These are phyloP conservation scores for Solanum arcanum DNA, from an alignment of 257 asterid genomes.

Conservation along the genomic window DNA sequence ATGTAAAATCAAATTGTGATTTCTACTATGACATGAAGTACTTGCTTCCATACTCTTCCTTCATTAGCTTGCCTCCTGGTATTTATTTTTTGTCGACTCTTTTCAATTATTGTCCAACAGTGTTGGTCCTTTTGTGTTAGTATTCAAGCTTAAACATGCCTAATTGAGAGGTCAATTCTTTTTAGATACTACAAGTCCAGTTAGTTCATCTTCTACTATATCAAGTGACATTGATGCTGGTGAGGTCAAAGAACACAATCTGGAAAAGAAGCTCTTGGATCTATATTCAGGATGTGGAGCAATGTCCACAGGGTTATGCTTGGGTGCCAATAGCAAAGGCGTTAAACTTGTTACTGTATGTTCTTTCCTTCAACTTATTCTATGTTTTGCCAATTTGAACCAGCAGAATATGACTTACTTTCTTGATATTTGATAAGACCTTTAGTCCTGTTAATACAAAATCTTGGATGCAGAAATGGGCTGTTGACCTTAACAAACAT, in stretches of 20 bases:
- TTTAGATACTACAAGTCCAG: constrained; percentile 22
- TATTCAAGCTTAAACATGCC: not conserved
- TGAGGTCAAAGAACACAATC: not conserved
- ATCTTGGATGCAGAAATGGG: constrained; percentile 65
- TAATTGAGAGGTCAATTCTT: not conserved
- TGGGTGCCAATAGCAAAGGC: constrained; percentile 61
- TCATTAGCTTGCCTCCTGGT: constrained; percentile 49
- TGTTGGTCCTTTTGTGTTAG: not conserved
- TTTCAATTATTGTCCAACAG: not conserved
- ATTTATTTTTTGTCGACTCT: not conserved
- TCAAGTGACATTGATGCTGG: constrained; percentile 39
- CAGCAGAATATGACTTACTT: not conserved
- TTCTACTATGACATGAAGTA: constrained; percentile 54
- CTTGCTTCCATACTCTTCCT: constrained; percentile 49
- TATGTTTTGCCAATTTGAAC: not conserved
- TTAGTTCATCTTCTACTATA: constrained; percentile 43
- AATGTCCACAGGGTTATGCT: constrained; percentile 84
- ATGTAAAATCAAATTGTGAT: constrained; percentile 20
- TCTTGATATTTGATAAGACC: not conserved
- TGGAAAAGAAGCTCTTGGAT: constrained; percentile 50
- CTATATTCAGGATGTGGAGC: constrained; percentile 92
- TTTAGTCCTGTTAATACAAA: not conserved
- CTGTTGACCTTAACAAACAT: constrained; percentile 49
- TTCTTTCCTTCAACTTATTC: not conserved
- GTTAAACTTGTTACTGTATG: constrained; percentile 75